These are phyloP conservation scores for Acanthamoeba royreba DNA, from an alignment of 208 protist species.

Conservation along the genomic window DNA sequence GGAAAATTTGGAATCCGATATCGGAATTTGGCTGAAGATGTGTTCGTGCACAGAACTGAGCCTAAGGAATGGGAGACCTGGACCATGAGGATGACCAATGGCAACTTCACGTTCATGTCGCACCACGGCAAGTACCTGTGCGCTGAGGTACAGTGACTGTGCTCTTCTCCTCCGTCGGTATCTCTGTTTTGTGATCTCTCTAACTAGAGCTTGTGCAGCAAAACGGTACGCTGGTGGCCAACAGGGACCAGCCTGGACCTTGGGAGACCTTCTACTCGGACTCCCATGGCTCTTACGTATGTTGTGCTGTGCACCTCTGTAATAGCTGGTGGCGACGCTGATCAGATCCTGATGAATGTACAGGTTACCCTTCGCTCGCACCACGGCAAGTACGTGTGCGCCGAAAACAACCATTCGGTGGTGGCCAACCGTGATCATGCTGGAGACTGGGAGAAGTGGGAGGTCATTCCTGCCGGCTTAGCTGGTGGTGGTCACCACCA, in stretches of 20 bases:
- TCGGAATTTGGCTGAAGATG: too few relatives aligned
- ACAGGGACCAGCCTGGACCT: background rate
- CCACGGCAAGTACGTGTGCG: background rate
- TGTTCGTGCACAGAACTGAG: too few relatives aligned
- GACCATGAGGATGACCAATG: background rate
- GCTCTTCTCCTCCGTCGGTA: background rate
- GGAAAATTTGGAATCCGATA: too few relatives aligned
- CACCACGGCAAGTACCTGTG: background rate
- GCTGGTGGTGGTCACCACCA: too few relatives aligned
- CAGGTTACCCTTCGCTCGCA: background rate
- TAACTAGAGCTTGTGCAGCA: background rate
- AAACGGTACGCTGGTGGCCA: background rate
- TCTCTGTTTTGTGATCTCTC: background rate
- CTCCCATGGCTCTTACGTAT: too few relatives aligned
- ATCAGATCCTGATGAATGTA: too few relatives aligned
- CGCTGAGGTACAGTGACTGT: background rate
- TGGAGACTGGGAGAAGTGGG: background rate
- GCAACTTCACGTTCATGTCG: background rate
- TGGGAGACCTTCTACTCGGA: background rate
- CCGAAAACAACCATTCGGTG: background rate
- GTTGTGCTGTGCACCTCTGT: background rate
- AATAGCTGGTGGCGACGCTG: too few relatives aligned
- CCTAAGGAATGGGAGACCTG: background rate
- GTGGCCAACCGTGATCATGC: background rate
- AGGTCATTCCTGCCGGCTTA: background rate